Conservation (phyloP, 164 flowering plant species). For the Echeveria elegans region DNA sequence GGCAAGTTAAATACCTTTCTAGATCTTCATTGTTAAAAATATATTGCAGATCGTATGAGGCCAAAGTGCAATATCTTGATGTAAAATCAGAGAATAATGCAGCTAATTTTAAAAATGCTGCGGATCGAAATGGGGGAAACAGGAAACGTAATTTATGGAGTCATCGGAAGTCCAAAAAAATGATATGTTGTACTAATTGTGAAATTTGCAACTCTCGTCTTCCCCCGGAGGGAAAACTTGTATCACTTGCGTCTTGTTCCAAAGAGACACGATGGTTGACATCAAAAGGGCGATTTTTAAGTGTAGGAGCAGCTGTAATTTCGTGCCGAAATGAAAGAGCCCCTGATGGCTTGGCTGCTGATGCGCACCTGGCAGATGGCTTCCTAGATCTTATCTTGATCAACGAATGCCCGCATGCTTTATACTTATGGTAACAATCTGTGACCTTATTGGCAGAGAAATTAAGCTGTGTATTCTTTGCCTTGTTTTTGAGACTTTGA, state of each 20-base stretch:
- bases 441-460: neutral
- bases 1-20: neutral
- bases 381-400: slow-evolving; percentile 71
- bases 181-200: slow-evolving; percentile 57
- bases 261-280: slow-evolving; percentile 47
- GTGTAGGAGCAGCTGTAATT: slow-evolving; percentile 89
- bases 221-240: slow-evolving; percentile 10
- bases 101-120: slow-evolving; percentile 15
- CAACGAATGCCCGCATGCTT: slow-evolving; percentile 73
- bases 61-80: slow-evolving; percentile 64
- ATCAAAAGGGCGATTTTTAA: slow-evolving; percentile 69
- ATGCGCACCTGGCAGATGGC: slow-evolving; percentile 97
- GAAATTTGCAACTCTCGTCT: slow-evolving; percentile 26
- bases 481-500: neutral
- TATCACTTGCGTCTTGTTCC: slow-evolving; percentile 12
- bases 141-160: slow-evolving; percentile 13
- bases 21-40: neutral
- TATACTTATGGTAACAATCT: slow-evolving; percentile 58
- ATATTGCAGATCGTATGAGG: slow-evolving; percentile 67
- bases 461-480: neutral
- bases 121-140: slow-evolving; percentile 15
- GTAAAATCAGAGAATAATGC: slow-evolving; percentile 30
- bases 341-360: slow-evolving; percentile 93
- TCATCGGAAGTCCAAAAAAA: slow-evolving; percentile 31
- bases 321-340: slow-evolving; percentile 88